A percentile compares a stretch with the other conserved stretches of the same genome.
Evolutionary conservation across 306 rosid species (phyloP).

Genomic region (Vigna unguiculata): DNA sequence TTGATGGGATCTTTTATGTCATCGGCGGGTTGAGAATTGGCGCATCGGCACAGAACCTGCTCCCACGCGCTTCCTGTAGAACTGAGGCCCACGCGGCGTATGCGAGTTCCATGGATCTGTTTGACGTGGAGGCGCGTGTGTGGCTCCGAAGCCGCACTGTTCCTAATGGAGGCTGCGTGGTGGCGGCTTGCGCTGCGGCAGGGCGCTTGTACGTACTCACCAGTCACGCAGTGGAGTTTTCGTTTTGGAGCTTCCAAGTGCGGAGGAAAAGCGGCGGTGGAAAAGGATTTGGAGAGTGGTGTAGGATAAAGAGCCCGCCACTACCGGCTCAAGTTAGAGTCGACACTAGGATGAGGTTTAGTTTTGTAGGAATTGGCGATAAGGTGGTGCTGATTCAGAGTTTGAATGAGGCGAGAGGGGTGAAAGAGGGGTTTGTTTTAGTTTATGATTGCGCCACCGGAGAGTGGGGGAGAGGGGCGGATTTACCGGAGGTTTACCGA

Average conservation of each 20-base stretch:
- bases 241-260: conserved; percentile 75
- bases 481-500: conserved; percentile 65
- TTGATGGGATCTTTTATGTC: conserved; percentile 59
- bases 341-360: conserved; percentile 68
- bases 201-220: conserved; percentile 62
- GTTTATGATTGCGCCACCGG: conserved; percentile 54
- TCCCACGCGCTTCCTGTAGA: conserved; percentile 45
- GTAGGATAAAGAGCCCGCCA: conserved; percentile 68
- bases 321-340: conserved; percentile 63
- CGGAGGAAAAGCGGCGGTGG: conserved; percentile 33
- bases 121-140: conserved; percentile 59
- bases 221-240: conserved; percentile 76
- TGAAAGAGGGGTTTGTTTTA: conserved; percentile 62
- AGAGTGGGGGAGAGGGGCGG: conserved; percentile 64
- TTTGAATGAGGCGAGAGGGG: conserved; percentile 51
- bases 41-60: conserved; percentile 41
- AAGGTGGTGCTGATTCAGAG: conserved; percentile 66
- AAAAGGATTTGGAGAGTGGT: conserved; percentile 67
- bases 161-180: conserved; percentile 75
- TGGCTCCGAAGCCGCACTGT: conserved; percentile 73
- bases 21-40: conserved; percentile 76
- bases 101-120: conserved; percentile 84
- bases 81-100: conserved; percentile 64
- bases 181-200: conserved; percentile 63
- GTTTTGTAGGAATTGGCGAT: conserved; percentile 66